Evolutionary conservation across 345 rosid species (phyloP).

Genomic region (Boechera stricta): DNA sequence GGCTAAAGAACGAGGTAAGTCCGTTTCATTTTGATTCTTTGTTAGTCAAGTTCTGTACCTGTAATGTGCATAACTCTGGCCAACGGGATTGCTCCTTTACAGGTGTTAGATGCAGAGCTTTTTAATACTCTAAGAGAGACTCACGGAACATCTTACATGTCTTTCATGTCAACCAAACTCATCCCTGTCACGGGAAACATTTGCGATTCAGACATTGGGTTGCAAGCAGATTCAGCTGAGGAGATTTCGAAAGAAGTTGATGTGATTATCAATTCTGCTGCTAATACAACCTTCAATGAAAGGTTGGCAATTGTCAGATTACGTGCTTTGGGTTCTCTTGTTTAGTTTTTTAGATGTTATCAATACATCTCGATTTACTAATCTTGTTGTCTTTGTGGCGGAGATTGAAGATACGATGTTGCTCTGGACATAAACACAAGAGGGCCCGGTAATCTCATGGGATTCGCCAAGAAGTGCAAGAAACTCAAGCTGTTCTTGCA

Average conservation of each 20-base stretch:
- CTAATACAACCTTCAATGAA: constrained; percentile 81
- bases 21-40: not conserved
- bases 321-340: constrained; percentile 7
- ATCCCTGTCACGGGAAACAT: constrained; percentile 84
- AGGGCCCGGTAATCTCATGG: constrained; percentile 73
- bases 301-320: constrained; percentile 46
- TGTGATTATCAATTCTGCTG: constrained; percentile 79
- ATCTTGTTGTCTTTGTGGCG: constrained; percentile 23
- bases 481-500: constrained; percentile 77
- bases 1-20: constrained; percentile 79
- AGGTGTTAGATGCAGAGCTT: constrained; percentile 84
- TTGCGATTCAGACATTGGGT: constrained; percentile 68
- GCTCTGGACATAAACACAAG: constrained; percentile 74
- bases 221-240: constrained; percentile 65
- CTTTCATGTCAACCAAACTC: constrained; percentile 81
- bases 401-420: constrained; percentile 71
- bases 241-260: constrained; percentile 66
- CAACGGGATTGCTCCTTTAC: constrained; percentile 20
- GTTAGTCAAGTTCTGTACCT: constrained; percentile 1
- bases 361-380: constrained; percentile 19
- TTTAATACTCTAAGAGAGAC: constrained; percentile 73
- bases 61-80: constrained; percentile 22
- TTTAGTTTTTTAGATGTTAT: constrained; percentile 3
- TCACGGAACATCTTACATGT: constrained; percentile 73
- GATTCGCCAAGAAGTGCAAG: constrained; percentile 70